These are phyloP conservation scores for Lactarius vividus DNA, from an alignment of 768 basidiomycete genomes.

Conservation along the genomic window DNA sequence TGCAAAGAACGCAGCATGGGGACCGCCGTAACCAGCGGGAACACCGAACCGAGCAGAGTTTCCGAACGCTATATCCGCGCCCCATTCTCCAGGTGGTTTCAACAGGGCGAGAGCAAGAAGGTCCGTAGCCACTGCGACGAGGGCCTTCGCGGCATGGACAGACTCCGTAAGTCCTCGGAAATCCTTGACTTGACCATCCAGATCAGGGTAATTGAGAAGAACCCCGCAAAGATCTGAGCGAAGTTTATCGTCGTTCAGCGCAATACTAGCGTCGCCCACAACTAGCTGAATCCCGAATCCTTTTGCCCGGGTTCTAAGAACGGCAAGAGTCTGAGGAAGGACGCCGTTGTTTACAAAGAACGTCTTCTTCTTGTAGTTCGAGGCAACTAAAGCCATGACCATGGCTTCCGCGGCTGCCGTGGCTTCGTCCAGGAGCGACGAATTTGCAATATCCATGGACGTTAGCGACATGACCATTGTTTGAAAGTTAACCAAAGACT, in stretches of 20 bases:
- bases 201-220: conserved; percentile 91
- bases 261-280: conserved; percentile 56
- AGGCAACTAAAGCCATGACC: conserved; percentile 83
- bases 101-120: conserved; percentile 89
- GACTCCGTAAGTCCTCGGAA: conserved; percentile 61
- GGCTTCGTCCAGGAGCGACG: conserved; percentile 91
- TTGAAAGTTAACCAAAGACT: conserved; percentile 95
- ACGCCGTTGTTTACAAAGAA: conserved; percentile 87
- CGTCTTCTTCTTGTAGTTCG: conserved; percentile 68
- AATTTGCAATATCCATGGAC: conserved; percentile 93
- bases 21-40: conserved; percentile 94
- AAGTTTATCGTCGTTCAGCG: conserved; percentile 51
- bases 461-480: conserved; percentile 95
- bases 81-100: conserved; percentile 98
- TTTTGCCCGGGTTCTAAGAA: conserved; percentile 86
- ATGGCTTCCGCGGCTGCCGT: conserved; percentile 96
- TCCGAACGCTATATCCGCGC: conserved; percentile 92
- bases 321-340: conserved; percentile 84
- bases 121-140: conserved; percentile 88
- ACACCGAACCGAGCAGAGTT: conserved; percentile 98
- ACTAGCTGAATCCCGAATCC: conserved; percentile 88
- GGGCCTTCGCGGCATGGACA: conserved; percentile 71
- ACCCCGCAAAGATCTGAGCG: conserved; percentile 75
- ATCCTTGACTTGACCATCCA: conserved; percentile 79
- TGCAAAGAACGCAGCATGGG: conserved; percentile 97